Evolutionary conservation across 1,284 basidiomycete genomes (phyloP), one percentile per base, ranked within the genome.

Genomic region (Crucibulum cyathiforme): DNA sequence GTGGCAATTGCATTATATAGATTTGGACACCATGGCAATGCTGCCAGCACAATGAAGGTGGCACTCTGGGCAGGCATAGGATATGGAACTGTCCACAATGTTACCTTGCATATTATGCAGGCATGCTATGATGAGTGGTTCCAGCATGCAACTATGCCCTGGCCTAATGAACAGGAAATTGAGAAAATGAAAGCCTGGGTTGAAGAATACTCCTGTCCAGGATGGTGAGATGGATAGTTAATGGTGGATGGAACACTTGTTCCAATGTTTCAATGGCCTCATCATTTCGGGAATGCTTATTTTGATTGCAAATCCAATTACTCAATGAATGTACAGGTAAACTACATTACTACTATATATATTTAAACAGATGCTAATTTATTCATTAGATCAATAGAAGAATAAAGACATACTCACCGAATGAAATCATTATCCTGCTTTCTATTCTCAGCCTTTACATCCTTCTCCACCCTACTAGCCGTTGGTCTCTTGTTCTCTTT

Each of bases 241-340:
- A 63, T 78, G 19, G 75, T 78, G 19, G 77, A 80, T 68, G 76
- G 77, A 3, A 79, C 74, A 0, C 58, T 77, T 1, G 62, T 79
- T 19, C 74, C 73, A 2, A 66, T 79, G 1, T 65, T 63, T 43
- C 58, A 65, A 8, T 57, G 58, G 7, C 77, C 75, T 5, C 54
- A 56, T 9, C 71, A 61, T 57, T 72, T 48, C 19, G 46, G 46
- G 19, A 48, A 48, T 48, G 19, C 46, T n/a, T n/a, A n/a, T n/a
- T n/a, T n/a, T n/a, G n/a, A n/a, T n/a, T n/a, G n/a, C n/a, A n/a
- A n/a, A n/a, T 48, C 19, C 24, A 13, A 60, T 7, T 63, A 66
- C 37, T 63, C 59, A 2, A 8, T 63, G 15, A 65, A 61, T 38
- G 55, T 65, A 24, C 64, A 65, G 53, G 64, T 65, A n/a, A 15